Evolutionary conservation across 768 basidiomycete genomes (phyloP), one percentile per base, ranked within the genome.

Genomic region (Coprinopsis strossmayeri): DNA sequence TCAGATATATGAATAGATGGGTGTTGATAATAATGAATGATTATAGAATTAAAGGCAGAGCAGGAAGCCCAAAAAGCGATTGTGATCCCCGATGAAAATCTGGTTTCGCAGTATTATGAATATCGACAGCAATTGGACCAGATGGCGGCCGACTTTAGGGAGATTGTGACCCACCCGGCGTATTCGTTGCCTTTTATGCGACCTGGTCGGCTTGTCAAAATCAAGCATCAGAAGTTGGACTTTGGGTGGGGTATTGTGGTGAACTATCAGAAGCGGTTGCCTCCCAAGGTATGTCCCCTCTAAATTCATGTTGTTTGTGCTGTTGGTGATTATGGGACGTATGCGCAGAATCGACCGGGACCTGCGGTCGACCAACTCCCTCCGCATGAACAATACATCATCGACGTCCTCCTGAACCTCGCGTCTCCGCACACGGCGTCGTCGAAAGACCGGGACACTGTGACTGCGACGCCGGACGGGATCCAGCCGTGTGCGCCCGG

Each of bases 241-340:
- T 98, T 95, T 64, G 95, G 95, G 9, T 98, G 96, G 96, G 95
- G 95, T 32, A 79, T 92, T 35, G 80, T 98, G 45, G 78, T 97
- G 60, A 94, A 92, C 62, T 97, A 83, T 59, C 84, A 89, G 61
- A 96, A 96, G 65, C 81, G 93, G 0, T 56, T 83, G 18, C 79
- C 83, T n/a, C 77, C 87, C 13, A 95, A 92, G 72, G 91, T 84
- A 53, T 20, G 69, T 28, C 34, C 25, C 20, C 39, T 24, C n/a
- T 28, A 10, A 47, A 30, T 35, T 41, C 7, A 34, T 28, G 9
- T 12, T 45, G 35, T 13, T 34, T 7, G 2, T 35, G 21, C 49
- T 1, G 23, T 46, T 39, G 17, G 38, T 11, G 10, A 23, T 15
- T 32, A 20, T 34, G n/a, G 37, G 23, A 49, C 1, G 24, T 43